Conservation (phyloP, 108 stramenopile genomes). For the Mediolabrus comicus region DNA sequence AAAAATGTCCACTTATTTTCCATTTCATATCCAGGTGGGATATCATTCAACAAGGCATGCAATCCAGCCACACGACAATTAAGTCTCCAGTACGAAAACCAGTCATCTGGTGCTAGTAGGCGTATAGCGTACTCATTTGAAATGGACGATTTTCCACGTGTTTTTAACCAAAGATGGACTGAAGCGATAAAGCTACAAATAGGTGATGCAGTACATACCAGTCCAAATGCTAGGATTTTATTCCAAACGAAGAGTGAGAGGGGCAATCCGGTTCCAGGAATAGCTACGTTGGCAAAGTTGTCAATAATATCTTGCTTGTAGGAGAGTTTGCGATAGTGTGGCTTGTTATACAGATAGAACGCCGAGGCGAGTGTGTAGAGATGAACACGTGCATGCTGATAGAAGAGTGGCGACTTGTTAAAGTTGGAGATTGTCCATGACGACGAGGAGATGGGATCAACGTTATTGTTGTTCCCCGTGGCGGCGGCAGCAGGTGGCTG, state of each 20-base stretch:
- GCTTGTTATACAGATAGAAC: slow-evolving; percentile 90
- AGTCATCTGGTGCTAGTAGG: slow-evolving; percentile 92
- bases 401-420: slow-evolving; percentile 47
- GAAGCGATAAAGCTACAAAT: slow-evolving; percentile 69
- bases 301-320: slow-evolving; percentile 87
- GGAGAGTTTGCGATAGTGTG: slow-evolving; percentile 92
- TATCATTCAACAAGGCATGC: slow-evolving; percentile 87
- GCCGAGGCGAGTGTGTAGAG: slow-evolving; percentile 86
- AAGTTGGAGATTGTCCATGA: slow-evolving; percentile 3
- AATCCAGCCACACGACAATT: slow-evolving; percentile 93
- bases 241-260: slow-evolving; percentile 64
- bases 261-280: slow-evolving; percentile 96
- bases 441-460: slow-evolving; percentile 5
- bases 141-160: slow-evolving; percentile 48
- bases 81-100: slow-evolving; percentile 96
- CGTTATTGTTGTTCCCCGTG: background rate
- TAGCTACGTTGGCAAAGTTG: slow-evolving; percentile 96
- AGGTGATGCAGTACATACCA: slow-evolving; percentile 80
- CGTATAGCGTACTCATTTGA: slow-evolving; percentile 78
- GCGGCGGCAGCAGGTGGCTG: slow-evolving; percentile 24
- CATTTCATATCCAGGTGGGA: slow-evolving; percentile 80
- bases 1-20: slow-evolving; percentile 99
- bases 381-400: slow-evolving; percentile 85
- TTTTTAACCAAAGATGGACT: slow-evolving; percentile 60
- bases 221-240: slow-evolving; percentile 46